Base-by-base conservation (phyloP, 345 rosid genomes). In the Cardamine occulta region DNA sequence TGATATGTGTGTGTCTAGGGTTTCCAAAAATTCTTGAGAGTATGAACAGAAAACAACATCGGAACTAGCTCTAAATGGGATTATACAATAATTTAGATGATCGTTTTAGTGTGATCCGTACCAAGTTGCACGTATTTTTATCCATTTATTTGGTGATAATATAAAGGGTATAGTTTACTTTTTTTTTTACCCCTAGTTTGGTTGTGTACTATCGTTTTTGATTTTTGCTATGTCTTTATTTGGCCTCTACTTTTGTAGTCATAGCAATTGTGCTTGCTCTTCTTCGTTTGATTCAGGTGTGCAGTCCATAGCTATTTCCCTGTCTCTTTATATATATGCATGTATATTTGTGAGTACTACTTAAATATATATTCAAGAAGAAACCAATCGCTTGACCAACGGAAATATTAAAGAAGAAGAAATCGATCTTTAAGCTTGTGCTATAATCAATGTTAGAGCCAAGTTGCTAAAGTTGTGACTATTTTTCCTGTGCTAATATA, bases 231-330 rank as follows among this genome's bases (percentile, higher is more conserved):
- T 70, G 80, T 32, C 60, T 76, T 44, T 76, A 70, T 70, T 24
- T 70, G 59, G 80, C 60, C 71, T 70, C 66, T 63, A 55, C 66
- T 54, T 76, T 76, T 70, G 44, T 63, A 45, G 75, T 40, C 60
- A 44, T 63, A 44, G 49, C 70, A 61, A 29, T 42, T 61, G 48
- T 74, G 62, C 9, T 29, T 66, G 26, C 45, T 47, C 68, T 28
- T 59, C 62, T 19, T 67, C 37, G 24, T 48, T 52, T 37, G 15
- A 39, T 75, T 59, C 79, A 74, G 68, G 59, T 74, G 32, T 53
- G 60, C 42, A 74, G 32, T 74, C 45, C 37, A 55, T 45, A 65
- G 40, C 56, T 49, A 49, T 14, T 17, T 32, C 15, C 11, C 14
- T 54, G 17, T 47, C 12, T 63, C 8, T 45, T 17, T 42, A 42